Base-by-base conservation (phyloP, 192 early-diverging fungal genomes). In the Coemansia pectinata region DNA sequence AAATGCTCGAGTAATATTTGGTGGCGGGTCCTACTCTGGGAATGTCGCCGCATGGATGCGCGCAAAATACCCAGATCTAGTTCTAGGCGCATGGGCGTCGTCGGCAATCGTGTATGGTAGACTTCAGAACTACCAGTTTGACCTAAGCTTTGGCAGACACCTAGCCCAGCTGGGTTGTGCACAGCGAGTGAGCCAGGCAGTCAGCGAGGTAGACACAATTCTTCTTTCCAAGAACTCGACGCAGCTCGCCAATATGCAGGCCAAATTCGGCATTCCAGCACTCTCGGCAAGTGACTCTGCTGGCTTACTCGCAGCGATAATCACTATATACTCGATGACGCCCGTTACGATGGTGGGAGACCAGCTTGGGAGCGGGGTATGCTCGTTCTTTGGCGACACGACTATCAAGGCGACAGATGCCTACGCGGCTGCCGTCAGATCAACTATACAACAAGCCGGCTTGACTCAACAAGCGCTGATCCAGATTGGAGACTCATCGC, bases 31-130 rank as follows among this genome's bases (percentile, higher is more conserved):
- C 2, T 94, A 94, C 71, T 71, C 87, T 17, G 92, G 90, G 0
- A 90, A 86, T 60, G 44, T 94, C 2, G 90, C 92, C 8, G 91
- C 91, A 0, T 94, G 92, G 92, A 87, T 90, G 75, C 85, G 90
- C 10, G 71, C 84, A 55, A 80, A 85, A 63, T 89, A 89, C 53
- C 90, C 88, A 0, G 67, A 85, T 9, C 73, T 91, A n/a, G 80
- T 91, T 23, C 83, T 80, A 60, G 91, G 87, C 2, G 87, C 88
- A 1, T 88, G 88, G 67, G 71, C 88, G 3, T 90, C 89, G 23
- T 92, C 92, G 17, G 92, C 87, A 25, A 90, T 90, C 17, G 75
- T 91, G 5, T 83, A 86, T 9, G 85, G 88, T 10, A 81, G 85
- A 21, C 65, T 86, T 14, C 80, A 89, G 14, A 71, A 71, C 81